Percentiles rank a stretch among this genome's conserved stretches.
These are phyloP conservation scores for Exophiala dermatitidis DNA, from an alignment of 2,329 filamentous ascomycete species.

Conservation along the genomic window DNA sequence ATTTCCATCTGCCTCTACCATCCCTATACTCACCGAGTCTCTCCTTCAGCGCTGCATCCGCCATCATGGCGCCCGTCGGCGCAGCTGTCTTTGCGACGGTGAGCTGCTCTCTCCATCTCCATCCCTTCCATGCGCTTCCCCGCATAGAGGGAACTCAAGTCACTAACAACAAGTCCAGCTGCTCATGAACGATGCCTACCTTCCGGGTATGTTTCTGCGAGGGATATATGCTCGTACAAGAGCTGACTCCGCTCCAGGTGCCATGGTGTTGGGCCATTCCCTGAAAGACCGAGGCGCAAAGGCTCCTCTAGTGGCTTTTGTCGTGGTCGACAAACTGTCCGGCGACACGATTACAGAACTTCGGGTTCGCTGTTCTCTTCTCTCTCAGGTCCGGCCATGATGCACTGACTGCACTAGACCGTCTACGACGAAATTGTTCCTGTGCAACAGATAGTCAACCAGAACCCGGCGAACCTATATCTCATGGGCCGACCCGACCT, in stretches of 20 bases:
- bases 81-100: slow-evolving; percentile 28
- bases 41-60: slow-evolving; percentile 2
- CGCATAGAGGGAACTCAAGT: slow-evolving; percentile 7
- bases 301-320: slow-evolving; percentile 77
- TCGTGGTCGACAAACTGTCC: slow-evolving; percentile 73
- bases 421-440: slow-evolving; percentile 86
- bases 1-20: neutral
- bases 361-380: slow-evolving; percentile 48
- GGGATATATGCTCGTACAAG: neutral
- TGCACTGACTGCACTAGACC: slow-evolving; percentile 45
- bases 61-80: slow-evolving; percentile 27
- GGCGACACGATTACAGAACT: slow-evolving; percentile 69
- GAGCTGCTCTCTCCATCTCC: slow-evolving; percentile 4
- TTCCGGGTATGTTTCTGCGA: slow-evolving; percentile 62
- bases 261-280: slow-evolving; percentile 88
- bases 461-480: slow-evolving; percentile 70
- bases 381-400: neutral
- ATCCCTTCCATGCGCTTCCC: slow-evolving; percentile 7
- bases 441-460: slow-evolving; percentile 70
- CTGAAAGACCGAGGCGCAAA: slow-evolving; percentile 80
- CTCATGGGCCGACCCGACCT: slow-evolving; percentile 89
- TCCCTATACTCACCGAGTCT: neutral
- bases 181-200: slow-evolving; percentile 82
- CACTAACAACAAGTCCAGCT: slow-evolving; percentile 52
- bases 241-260: slow-evolving; percentile 53